phyloP scores from a whole-genome alignment of 495 filamentous ascomycete species.

The Podospora anserina region DNA sequence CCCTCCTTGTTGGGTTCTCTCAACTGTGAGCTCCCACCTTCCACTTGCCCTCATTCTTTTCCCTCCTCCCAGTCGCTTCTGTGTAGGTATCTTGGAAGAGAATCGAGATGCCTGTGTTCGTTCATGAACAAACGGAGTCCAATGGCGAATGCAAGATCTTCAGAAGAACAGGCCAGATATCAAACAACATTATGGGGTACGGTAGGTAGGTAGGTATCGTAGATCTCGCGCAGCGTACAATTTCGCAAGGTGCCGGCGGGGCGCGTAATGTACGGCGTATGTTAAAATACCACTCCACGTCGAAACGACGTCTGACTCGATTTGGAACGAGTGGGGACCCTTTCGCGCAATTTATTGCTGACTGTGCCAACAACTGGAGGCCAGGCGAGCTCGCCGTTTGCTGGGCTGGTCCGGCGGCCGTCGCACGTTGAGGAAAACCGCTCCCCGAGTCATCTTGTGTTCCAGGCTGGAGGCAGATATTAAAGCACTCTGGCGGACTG shows the following conservation, averaged over 20 bases:
- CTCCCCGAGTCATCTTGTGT: neutral
- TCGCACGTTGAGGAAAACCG: neutral
- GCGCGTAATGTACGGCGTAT: neutral
- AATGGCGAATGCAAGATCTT: neutral
- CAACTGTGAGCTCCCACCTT: neutral
- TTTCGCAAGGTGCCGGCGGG: neutral
- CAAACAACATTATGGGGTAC: neutral
- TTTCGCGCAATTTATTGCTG: neutral
- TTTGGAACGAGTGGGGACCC: conserved; percentile 1
- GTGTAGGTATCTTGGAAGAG: neutral
- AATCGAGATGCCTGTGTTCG: neutral
- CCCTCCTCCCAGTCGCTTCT: neutral
- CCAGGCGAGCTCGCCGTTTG: neutral
- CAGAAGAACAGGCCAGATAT: neutral
- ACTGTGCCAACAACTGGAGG: neutral
- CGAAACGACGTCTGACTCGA: conserved; percentile 5
- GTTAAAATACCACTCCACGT: neutral
- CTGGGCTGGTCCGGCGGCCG: neutral
- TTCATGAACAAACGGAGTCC: neutral
- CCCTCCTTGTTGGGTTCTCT: neutral
- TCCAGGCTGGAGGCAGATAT: neutral
- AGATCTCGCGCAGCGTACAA: neutral
- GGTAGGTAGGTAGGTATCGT: too few relatives aligned
- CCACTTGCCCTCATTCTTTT: neutral
- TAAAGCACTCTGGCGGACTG: neutral